A percentile compares a stretch with the other conserved stretches of the same genome.
phyloP scores from a whole-genome alignment of 306 rosid species.

The Casuarina cunninghamiana region DNA sequence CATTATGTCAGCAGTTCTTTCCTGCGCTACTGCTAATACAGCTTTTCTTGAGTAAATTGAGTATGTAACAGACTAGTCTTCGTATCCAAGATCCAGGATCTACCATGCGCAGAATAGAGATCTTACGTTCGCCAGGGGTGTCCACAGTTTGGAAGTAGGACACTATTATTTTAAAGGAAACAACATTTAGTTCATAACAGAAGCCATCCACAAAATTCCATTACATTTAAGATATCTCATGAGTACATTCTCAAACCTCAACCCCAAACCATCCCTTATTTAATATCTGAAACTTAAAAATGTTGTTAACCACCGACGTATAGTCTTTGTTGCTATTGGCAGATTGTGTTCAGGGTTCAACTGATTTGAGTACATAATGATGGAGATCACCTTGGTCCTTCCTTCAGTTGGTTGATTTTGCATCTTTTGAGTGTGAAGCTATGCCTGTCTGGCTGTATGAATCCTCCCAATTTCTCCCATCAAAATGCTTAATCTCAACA shows the following conservation, averaged over 20 bases:
- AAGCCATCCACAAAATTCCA: too few species aligned
- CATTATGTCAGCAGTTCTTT: neutral
- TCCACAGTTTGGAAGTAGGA: too few species aligned
- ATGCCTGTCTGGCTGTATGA: conserved; percentile 31
- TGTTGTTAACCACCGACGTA: neutral
- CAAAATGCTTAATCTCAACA: conserved; percentile 54
- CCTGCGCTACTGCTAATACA: neutral
- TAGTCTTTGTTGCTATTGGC: neutral
- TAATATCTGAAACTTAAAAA: neutral
- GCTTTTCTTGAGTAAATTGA: neutral
- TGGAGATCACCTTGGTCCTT: conserved; percentile 9
- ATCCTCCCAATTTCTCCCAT: conserved; percentile 76
- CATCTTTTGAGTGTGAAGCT: conserved; percentile 50
- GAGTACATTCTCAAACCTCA: neutral
- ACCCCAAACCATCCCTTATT: neutral
- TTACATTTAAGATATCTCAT: neutral
- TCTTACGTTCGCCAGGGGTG: too few species aligned
- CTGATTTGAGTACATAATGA: neutral
- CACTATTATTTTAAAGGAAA: too few species aligned
- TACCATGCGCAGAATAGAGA: neutral
- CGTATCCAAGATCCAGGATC: neutral
- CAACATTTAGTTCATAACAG: too few species aligned
- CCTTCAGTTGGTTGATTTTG: conserved; percentile 15
- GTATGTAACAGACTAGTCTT: neutral
- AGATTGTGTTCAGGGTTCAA: neutral